Conservation (phyloP, 2,329 filamentous ascomycete genomes). For the Cercospora sp. region DNA sequence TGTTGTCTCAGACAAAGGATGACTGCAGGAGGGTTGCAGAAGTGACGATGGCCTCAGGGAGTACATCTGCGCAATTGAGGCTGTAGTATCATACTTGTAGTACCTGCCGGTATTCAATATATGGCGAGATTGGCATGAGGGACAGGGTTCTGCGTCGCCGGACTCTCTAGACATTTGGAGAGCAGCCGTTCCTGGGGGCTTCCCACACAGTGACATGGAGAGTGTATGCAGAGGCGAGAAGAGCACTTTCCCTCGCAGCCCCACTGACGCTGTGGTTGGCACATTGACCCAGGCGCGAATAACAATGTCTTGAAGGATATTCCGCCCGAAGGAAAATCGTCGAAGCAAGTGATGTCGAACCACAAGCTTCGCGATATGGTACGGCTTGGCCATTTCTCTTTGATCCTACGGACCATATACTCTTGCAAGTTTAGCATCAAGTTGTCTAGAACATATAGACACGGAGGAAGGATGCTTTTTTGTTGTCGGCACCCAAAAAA, state of each 20-base stretch:
- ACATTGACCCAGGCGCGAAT: no score
- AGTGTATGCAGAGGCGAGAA: not conserved
- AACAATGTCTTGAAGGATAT: no score
- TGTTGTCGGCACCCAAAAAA: not conserved
- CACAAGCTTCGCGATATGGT: not conserved
- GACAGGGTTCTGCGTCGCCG: not conserved
- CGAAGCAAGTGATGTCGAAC: not conserved
- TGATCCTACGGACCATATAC: not conserved
- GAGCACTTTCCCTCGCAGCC: no score
- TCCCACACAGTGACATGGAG: not conserved
- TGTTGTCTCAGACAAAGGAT: not conserved
- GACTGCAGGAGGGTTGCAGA: not conserved
- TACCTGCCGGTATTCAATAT: not conserved
- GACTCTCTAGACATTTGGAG: not conserved
- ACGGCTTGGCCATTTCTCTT: no score
- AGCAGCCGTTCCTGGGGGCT: not conserved
- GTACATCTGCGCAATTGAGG: no score
- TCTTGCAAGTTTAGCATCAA: not conserved
- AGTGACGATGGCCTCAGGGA: not conserved
- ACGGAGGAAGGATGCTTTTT: not conserved
- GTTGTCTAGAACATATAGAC: not conserved
- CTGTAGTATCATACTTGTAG: not conserved
- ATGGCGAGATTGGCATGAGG: not conserved
- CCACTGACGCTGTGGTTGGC: no score
- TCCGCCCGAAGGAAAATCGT: not conserved